Conservation (phyloP, 2,329 filamentous ascomycete species). For the Cryphonectria radicalis region DNA sequence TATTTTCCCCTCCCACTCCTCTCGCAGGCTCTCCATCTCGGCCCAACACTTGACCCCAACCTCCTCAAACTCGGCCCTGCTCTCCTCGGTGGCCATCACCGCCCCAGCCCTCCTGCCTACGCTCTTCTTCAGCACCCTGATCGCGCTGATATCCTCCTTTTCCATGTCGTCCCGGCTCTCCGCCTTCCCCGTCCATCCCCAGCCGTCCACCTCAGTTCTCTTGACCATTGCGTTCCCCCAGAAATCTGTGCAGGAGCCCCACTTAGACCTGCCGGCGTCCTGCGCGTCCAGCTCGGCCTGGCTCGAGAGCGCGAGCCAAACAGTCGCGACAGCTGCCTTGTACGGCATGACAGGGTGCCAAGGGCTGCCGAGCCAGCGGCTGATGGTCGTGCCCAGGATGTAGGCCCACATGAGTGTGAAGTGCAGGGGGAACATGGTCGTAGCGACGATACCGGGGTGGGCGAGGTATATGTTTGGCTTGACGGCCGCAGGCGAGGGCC, state of each 20-base stretch:
- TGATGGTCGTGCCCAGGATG: slow-evolving; percentile 68
- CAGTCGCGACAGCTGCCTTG: slow-evolving; percentile 73
- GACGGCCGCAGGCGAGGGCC: neutral
- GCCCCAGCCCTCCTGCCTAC: slow-evolving; percentile 64
- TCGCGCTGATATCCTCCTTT: slow-evolving; percentile 43
- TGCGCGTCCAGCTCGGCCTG: slow-evolving; percentile 64
- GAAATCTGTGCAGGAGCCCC: slow-evolving; percentile 75
- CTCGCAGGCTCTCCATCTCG: slow-evolving; percentile 72
- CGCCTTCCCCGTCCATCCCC: slow-evolving; percentile 73
- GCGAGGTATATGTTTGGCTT: slow-evolving; percentile 64
- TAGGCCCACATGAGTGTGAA: slow-evolving; percentile 73
- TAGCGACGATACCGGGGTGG: slow-evolving; percentile 87
- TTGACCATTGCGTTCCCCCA: slow-evolving; percentile 65
- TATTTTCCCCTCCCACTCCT: slow-evolving; percentile 63
- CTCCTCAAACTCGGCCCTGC: slow-evolving; percentile 64
- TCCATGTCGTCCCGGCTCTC: slow-evolving; percentile 51
- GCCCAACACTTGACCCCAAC: slow-evolving; percentile 66
- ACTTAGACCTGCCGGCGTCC: slow-evolving; percentile 68
- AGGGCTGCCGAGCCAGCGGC: slow-evolving; percentile 78
- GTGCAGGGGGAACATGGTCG: slow-evolving; percentile 77
- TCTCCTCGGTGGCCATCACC: slow-evolving; percentile 63
- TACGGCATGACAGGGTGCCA: slow-evolving; percentile 86
- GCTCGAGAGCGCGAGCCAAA: slow-evolving; percentile 76
- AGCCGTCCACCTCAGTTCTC: slow-evolving; percentile 83
- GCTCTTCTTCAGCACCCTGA: slow-evolving; percentile 54